Evolutionary conservation across 805 yeast genomes (phyloP).

Genomic region (Tetrapisispora pingtungensis): DNA sequence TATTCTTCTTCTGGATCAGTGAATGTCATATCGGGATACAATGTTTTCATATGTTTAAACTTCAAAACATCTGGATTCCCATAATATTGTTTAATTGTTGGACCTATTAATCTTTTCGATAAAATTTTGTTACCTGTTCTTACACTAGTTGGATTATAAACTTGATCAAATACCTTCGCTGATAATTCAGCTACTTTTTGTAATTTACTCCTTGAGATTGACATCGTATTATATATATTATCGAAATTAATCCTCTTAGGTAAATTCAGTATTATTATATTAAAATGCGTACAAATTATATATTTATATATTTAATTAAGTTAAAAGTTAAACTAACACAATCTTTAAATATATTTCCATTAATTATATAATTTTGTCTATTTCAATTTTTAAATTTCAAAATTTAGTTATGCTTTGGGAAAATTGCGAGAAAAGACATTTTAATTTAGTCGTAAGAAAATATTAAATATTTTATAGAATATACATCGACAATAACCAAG

Average conservation of each 20-base stretch:
- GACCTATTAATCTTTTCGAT: constrained; percentile 61
- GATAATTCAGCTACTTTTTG: constrained; percentile 48
- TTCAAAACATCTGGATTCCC: constrained; percentile 65
- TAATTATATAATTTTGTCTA: too few species aligned
- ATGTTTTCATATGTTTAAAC: constrained; percentile 45
- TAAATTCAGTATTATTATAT: too few species aligned
- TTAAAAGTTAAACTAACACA: too few species aligned
- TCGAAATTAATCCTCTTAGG: too few species aligned
- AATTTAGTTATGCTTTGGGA: too few species aligned
- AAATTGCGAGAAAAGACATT: neutral
- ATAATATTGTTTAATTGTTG: constrained; percentile 57
- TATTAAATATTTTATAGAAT: too few species aligned
- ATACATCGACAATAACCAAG: too few species aligned
- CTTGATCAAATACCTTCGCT: constrained; percentile 57
- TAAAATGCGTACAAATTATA: too few species aligned
- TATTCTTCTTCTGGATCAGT: constrained; percentile 61
- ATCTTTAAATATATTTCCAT: too few species aligned
- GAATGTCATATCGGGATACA: constrained; percentile 42
- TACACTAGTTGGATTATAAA: constrained; percentile 52
- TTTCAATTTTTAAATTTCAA: too few species aligned
- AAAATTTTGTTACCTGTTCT: constrained; percentile 71
- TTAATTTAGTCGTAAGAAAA: too few species aligned
- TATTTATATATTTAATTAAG: neutral
- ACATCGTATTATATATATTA: constrained; percentile 14
- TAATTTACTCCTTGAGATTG: constrained; percentile 37